A percentile compares a stretch with the other conserved stretches of the same genome.
Conservation (phyloP, 148 eudicot genomes). For the Vaccinium macrocarpon region DNA sequence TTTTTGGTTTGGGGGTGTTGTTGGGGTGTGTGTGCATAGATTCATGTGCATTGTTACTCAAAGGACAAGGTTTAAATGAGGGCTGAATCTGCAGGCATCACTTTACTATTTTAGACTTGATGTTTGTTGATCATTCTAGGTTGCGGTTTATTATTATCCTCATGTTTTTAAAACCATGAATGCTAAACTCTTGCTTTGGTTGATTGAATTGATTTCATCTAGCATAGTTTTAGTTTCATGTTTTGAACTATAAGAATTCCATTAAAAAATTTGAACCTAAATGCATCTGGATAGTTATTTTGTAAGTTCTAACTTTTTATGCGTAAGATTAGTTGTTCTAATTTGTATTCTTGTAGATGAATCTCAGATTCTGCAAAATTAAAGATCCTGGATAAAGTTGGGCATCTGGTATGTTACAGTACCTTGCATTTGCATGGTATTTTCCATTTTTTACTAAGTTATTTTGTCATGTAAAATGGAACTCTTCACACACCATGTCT, state of each 20-base stretch:
- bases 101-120: background rate
- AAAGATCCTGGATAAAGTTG: background rate
- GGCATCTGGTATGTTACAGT: conserved; percentile 23
- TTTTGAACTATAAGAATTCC: background rate
- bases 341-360: conserved; percentile 13
- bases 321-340: background rate
- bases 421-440: background rate
- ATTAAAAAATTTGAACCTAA: background rate
- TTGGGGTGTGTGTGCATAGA: too few species aligned
- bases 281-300: background rate
- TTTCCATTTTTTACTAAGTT: background rate
- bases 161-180: background rate
- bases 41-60: background rate
- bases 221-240: background rate
- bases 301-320: background rate
- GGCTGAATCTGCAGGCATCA: background rate
- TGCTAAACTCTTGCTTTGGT: conserved; percentile 6
- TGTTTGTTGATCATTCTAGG: background rate
- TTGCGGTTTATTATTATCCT: background rate
- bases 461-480: background rate
- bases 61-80: background rate
- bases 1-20: too few species aligned
- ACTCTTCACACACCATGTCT: background rate
- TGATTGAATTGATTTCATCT: background rate
- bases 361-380: conserved; percentile 20